Percentiles rank a stretch among this genome's conserved stretches.
phyloP scores from a whole-genome alignment of 192 early-diverging fungal species.

The Linnemannia hyalina region DNA sequence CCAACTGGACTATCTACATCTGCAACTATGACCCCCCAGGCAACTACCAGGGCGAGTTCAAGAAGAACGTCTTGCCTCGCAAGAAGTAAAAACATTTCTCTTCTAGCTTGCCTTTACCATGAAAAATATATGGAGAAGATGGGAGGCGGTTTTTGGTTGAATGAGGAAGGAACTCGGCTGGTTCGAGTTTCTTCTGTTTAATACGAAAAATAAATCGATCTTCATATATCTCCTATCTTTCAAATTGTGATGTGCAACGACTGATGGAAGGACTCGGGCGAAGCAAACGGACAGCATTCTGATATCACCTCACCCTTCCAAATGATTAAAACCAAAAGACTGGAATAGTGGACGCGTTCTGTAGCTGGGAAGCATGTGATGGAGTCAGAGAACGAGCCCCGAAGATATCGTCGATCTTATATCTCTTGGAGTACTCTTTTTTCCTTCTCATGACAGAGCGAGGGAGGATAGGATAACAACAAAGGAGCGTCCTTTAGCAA shows the following conservation, averaged over 20 bases:
- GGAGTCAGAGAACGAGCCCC: too few relatives aligned
- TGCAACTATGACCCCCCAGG: constrained; percentile 53
- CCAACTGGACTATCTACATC: constrained; percentile 31
- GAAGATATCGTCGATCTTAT: too few relatives aligned
- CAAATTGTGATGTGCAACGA: neutral
- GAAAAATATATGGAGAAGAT: neutral
- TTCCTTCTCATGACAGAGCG: neutral
- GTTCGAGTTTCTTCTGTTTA: neutral
- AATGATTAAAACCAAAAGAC: too few relatives aligned
- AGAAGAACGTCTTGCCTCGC: constrained; percentile 55
- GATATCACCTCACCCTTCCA: too few relatives aligned
- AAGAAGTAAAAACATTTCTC: neutral
- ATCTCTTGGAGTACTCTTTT: neutral
- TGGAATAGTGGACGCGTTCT: too few relatives aligned
- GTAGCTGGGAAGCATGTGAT: too few relatives aligned
- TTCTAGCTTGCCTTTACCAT: neutral
- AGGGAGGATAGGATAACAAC: neutral
- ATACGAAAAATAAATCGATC: neutral
- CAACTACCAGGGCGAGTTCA: constrained; percentile 30
- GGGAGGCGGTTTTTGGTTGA: neutral
- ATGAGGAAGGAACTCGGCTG: neutral
- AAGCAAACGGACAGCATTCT: too few relatives aligned
- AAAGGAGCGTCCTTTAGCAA: neutral
- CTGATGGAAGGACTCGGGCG: too few relatives aligned
- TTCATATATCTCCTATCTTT: neutral